These are phyloP conservation scores for Fagopyrum homotropicum DNA, from an alignment of 148 eudicot species.

Conservation along the genomic window DNA sequence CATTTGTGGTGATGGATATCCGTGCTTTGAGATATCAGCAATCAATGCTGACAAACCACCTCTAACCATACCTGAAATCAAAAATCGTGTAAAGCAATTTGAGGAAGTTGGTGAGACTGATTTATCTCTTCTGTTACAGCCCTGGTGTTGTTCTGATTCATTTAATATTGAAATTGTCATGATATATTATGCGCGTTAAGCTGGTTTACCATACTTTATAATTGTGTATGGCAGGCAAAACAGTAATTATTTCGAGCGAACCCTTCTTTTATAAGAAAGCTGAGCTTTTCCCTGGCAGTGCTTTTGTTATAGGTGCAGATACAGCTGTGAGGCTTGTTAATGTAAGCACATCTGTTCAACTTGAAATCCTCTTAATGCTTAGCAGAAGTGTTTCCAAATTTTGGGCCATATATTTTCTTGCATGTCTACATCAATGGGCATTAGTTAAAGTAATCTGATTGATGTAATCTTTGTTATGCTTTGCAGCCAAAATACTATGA, in stretches of 20 bases:
- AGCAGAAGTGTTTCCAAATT: background rate
- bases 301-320: constrained; percentile 88
- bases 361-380: background rate
- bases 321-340: constrained; percentile 84
- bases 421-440: background rate
- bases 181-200: background rate
- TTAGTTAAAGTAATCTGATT: background rate
- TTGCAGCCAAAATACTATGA: constrained; percentile 86
- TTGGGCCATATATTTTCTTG: background rate
- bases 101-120: constrained; percentile 65
- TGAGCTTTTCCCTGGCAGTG: constrained; percentile 92
- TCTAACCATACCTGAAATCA: constrained; percentile 64
- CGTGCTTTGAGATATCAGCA: constrained; percentile 91
- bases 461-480: constrained; percentile 1
- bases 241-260: constrained; percentile 81
- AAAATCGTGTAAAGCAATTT: constrained; percentile 87
- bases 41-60: constrained; percentile 98
- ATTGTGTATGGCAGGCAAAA: constrained; percentile 52
- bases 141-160: background rate
- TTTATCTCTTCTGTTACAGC: background rate
- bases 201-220: constrained; percentile 4
- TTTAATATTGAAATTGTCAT: constrained; percentile 6
- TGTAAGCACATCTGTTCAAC: constrained; percentile 39
- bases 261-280: constrained; percentile 97
- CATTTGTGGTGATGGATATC: constrained; percentile 72